A percentile compares a stretch with the other conserved stretches of the same genome.
phyloP scores from a whole-genome alignment of 805 yeast species.

The Trichomonascus vanleenenianus region DNA sequence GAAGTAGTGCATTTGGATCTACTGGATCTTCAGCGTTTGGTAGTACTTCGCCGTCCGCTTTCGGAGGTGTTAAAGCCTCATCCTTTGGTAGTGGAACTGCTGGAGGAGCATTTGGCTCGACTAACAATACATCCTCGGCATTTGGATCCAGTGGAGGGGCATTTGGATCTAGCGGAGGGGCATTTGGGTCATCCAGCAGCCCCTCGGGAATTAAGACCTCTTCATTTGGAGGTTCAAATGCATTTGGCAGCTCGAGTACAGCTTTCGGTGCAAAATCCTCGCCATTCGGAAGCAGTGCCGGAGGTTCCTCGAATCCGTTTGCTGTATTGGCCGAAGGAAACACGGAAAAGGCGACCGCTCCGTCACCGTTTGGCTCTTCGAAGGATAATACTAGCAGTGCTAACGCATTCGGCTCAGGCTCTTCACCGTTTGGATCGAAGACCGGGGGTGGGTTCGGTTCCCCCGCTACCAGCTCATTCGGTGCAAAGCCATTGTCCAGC shows the following conservation, averaged over 20 bases:
- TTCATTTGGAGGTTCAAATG: conserved; percentile 12
- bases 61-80: conserved; percentile 3
- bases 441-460: background rate
- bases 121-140: background rate
- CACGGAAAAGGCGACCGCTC: background rate
- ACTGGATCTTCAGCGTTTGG: conserved; percentile 8
- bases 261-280: background rate
- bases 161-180: background rate
- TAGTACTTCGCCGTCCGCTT: conserved; percentile 12
- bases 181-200: background rate
- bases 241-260: conserved; percentile 12
- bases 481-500: background rate
- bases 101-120: background rate
- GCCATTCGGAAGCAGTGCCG: background rate
- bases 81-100: conserved; percentile 3
- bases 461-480: background rate
- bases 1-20: conserved; percentile 18
- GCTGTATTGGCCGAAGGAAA: conserved; percentile 2
- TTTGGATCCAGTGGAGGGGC: background rate
- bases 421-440: background rate
- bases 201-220: background rate
- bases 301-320: conserved; percentile 2
- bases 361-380: no score
- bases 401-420: background rate
- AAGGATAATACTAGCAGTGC: background rate